A percentile compares a stretch with the other conserved stretches of the same genome.
phyloP scores from a whole-genome alignment of 2,329 filamentous ascomycete species.

The Microcera coccophila region DNA sequence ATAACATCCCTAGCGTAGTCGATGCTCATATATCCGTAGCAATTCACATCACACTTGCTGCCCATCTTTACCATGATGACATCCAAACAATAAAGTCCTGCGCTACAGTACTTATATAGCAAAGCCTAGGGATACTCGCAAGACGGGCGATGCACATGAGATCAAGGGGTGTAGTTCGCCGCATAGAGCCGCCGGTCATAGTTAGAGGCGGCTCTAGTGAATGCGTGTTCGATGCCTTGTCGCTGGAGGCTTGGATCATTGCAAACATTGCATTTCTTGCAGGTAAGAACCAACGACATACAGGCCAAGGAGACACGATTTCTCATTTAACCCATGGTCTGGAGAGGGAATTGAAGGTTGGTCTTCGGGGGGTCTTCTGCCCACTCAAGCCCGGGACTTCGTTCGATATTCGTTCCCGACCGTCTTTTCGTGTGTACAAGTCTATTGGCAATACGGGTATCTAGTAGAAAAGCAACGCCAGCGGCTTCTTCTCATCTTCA shows the following conservation, averaged over 20 bases:
- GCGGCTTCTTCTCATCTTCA: slow-evolving; percentile 51
- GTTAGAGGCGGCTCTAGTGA: neutral
- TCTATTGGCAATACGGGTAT: slow-evolving; percentile 21
- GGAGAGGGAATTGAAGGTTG: too few relatives aligned
- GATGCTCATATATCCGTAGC: slow-evolving; percentile 12
- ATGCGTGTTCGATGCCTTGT: neutral
- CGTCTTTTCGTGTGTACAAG: too few relatives aligned
- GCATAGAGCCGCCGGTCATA: slow-evolving; percentile 3
- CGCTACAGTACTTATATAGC: too few relatives aligned
- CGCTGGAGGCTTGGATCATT: too few relatives aligned
- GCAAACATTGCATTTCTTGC: too few relatives aligned
- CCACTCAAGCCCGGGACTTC: neutral
- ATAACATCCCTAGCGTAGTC: slow-evolving; percentile 15
- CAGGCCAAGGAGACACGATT: too few relatives aligned
- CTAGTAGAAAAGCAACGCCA: slow-evolving; percentile 65
- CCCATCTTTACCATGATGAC: too few relatives aligned
- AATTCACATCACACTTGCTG: too few relatives aligned
- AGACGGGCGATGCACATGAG: neutral
- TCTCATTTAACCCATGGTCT: too few relatives aligned
- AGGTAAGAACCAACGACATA: too few relatives aligned
- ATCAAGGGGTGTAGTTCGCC: neutral
- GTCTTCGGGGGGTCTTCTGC: neutral
- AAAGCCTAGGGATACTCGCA: slow-evolving; percentile 1
- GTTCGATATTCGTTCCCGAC: neutral
- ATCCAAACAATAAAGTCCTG: too few relatives aligned